Base-by-base conservation (phyloP, 805 yeast species). In the Candida sonorensis region DNA sequence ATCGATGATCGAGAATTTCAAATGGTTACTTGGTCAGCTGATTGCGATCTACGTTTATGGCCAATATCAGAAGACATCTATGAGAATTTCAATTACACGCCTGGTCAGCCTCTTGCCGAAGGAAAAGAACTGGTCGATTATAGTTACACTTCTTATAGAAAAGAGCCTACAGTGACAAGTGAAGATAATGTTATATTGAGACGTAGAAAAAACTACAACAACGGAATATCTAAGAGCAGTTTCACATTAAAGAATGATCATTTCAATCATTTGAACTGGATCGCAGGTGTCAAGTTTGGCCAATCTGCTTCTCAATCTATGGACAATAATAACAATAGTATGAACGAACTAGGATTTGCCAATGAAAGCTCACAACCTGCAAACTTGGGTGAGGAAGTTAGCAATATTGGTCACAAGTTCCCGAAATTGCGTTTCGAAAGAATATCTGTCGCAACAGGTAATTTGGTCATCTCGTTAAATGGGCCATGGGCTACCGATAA, bases 1-100 rank as follows among this genome's bases (percentile, higher is more conserved):
- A 46, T 70, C 10, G 79, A 77, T 44, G 86, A 84, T 59, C 65
- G 90, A 34, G 95, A 88, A 37, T 92, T 75, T 50, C 97, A 92
- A 54, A 56, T 92, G 30, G 90, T 92, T 1, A 85, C 97, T 0
- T 90, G 97, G 97, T 80, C 94, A 1, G 77, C 83, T 31, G 97
- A 92, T 51, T 74, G 78, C 44, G 94, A 85, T 50, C 61, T 92
- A 37, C 66, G 88, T 38, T 58, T 88, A 29, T 90, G 97, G 97
- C 81, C 86, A 0, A 56, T 76, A 12, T 51, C 64, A 11, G 72
- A 72, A 3, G 62, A 62, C 6, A 52, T 70, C 12, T 69, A 77
- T 41, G 66, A 62, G 7, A 62, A 62, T 23, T 65, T 75, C 29
- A 55, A 58, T 32, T 74, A 62, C 46, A 55, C 54, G 4, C 56